Evolutionary conservation across 768 basidiomycete genomes (phyloP), one percentile per base, ranked within the genome.

Genomic region (Tubosaeta sp.): DNA sequence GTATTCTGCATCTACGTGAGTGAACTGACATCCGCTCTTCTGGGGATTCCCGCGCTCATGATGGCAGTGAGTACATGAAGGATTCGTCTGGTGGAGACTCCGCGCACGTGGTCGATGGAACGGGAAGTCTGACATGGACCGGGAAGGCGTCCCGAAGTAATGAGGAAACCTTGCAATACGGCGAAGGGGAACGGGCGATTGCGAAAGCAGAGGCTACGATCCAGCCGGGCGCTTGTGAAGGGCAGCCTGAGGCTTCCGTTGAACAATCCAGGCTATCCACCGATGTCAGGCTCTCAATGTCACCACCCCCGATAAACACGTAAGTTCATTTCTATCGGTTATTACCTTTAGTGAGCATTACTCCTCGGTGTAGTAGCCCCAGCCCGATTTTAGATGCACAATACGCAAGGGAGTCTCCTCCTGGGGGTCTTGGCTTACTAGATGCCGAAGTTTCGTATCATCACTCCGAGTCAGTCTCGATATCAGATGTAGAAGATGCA

Each of bases 1-100:
- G n/a, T 6, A 16, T 34, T 9, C 45, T 6, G 41, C 9, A 10
- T 46, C 43, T 34, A 39, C n/a, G 57, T 56, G 41, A 46, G 51
- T 49, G 19, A n/a, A 33, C 26, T 13, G n/a, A 10, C 26, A 33
- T 32, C 12, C 7, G 5, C 31, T 9, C 27, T 22, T 22, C 4
- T 6, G 10, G 17, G 45, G 22, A 35, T 46, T 6, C 13, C 22
- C 22, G 17, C 34, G 33, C 31, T 46, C 22, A 35, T 52, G 33
- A 31, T 29, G 11, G 10, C n/a, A 31, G 50, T 17, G 43, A 5
- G 8, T 5, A 9, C 17, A 50, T 33, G 19, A 33, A 29, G 14
- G 37, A 26, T 25, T 5, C 4, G 16, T 31, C 17, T 6, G 7
- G 25, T 3, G n/a, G n/a, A 44, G 19, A 19, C 9, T 50, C 29